These are phyloP conservation scores for Russula earlei DNA, from an alignment of 768 basidiomycete genomes.

Conservation along the genomic window DNA sequence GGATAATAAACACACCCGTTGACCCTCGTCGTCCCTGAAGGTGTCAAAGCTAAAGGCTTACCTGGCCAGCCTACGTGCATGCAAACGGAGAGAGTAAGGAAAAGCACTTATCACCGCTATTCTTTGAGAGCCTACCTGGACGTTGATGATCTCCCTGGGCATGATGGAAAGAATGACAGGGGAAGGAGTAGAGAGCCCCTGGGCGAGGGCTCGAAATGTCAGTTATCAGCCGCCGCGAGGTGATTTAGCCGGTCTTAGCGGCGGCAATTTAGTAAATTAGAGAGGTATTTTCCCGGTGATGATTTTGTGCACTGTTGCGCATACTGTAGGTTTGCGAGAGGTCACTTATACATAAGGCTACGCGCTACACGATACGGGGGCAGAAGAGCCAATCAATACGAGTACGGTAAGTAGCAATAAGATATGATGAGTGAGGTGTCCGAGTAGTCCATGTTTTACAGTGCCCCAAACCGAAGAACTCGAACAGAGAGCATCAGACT, in stretches of 20 bases:
- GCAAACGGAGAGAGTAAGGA: neutral
- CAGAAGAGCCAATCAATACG: too few relatives aligned
- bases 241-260: constrained; percentile 4
- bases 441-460: neutral
- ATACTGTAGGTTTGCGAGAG: neutral
- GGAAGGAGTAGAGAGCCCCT: neutral
- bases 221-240: constrained; percentile 4
- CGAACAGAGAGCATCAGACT: neutral
- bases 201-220: neutral
- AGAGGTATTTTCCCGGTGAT: neutral
- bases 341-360: neutral
- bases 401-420: constrained; percentile 7
- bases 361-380: neutral
- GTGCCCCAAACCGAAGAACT: neutral
- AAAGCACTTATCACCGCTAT: too few relatives aligned
- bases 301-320: neutral
- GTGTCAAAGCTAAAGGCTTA: constrained; percentile 26
- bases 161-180: constrained; percentile 27
- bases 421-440: neutral
- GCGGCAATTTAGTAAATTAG: neutral
- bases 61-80: constrained; percentile 56
- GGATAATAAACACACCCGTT: neutral
- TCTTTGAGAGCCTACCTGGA: constrained; percentile 41
- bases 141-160: constrained; percentile 75
- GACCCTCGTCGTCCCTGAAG: neutral